Base-by-base conservation (phyloP, 371 early-diverging fungal genomes). In the Mortierella sp. region DNA sequence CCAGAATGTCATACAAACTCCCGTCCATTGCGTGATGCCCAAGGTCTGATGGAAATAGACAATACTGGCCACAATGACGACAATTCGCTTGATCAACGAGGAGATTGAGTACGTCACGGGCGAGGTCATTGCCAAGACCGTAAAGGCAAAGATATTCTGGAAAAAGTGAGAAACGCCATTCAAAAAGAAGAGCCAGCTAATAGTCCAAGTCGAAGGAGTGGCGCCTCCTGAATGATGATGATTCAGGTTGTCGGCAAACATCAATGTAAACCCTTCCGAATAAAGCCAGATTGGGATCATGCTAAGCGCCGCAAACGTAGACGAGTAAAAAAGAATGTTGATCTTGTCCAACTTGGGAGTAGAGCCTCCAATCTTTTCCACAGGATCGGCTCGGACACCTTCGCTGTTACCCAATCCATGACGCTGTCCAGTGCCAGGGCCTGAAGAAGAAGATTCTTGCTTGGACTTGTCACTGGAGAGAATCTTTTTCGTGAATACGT, bases 41-140 rank as follows among this genome's bases (percentile, higher is more conserved):
- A 94, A 87, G 6, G 85, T 83, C 70, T 96, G 95, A 26, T 91
- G 91, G 81, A 95, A 95, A 87, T 93, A 97, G 7, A 95, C 46
- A 48, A 97, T 94, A 62, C 90, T 87, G 60, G 93, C 92, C 43
- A 89, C 89, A 75, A 97, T 96, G 44, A 97, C 96, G 67, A 95
- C 88, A 51, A 97, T 94, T 37, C 97, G 89, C 83, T 97, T 97
- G 65, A 95, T 82, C 62, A 97, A 85, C 12, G 93, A 92, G 7
- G 93, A 91, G 66, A 97, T 94, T 12, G 94, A 93, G 80, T 95
- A 97, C 0, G 96, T 94, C 44, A 97, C 94, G 1, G 96, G 94
- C 1, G 92, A 91, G 7, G 94, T 92, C 57, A 91, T 79, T 4
- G 89, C 83, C 46, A 96, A 82, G 14, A 96, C 87, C 29, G 90